These are phyloP conservation scores for Sclerotinia spermophila DNA, from an alignment of 2,329 filamentous ascomycete species.

Conservation along the genomic window DNA sequence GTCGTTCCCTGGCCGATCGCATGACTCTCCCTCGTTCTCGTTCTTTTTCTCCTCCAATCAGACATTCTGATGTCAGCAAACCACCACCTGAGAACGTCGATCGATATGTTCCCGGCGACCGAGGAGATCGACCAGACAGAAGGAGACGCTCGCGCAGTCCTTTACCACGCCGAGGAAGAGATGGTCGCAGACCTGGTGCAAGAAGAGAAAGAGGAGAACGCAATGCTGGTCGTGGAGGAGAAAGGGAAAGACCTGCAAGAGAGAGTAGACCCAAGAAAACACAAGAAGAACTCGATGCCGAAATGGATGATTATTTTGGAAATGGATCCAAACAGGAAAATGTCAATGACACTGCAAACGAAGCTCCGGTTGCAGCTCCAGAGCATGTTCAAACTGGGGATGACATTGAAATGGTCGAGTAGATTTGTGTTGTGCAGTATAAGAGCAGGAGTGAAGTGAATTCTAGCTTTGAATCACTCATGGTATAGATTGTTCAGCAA, in stretches of 20 bases:
- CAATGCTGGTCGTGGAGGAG: slow-evolving; percentile 42
- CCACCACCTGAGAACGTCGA: slow-evolving; percentile 37
- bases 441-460: not conserved
- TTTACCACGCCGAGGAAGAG: slow-evolving; percentile 47
- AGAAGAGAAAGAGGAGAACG: slow-evolving; percentile 39
- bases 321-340: slow-evolving; percentile 40
- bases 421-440: not conserved
- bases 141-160: slow-evolving; percentile 56
- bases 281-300: slow-evolving; percentile 87
- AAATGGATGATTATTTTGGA: slow-evolving; percentile 91
- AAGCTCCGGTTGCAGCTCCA: slow-evolving; percentile 31
- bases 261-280: slow-evolving; percentile 70
- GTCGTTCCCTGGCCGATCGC: slow-evolving; percentile 57
- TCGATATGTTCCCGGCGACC: slow-evolving; percentile 38
- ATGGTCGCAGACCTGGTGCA: slow-evolving; percentile 51
- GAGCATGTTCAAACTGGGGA: slow-evolving; percentile 42
- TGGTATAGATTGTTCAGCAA: not conserved
- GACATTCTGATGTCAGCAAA: slow-evolving; percentile 37
- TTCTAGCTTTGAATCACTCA: not conserved
- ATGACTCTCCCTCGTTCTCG: slow-evolving; percentile 59
- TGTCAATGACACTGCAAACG: slow-evolving; percentile 32
- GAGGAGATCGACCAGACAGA: slow-evolving; percentile 19
- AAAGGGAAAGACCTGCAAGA: slow-evolving; percentile 44
- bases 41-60: slow-evolving; percentile 51
- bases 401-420: slow-evolving; percentile 65